Evolutionary conservation across 1,284 basidiomycete species (phyloP).

Genomic region (Naganishia sp.): DNA sequence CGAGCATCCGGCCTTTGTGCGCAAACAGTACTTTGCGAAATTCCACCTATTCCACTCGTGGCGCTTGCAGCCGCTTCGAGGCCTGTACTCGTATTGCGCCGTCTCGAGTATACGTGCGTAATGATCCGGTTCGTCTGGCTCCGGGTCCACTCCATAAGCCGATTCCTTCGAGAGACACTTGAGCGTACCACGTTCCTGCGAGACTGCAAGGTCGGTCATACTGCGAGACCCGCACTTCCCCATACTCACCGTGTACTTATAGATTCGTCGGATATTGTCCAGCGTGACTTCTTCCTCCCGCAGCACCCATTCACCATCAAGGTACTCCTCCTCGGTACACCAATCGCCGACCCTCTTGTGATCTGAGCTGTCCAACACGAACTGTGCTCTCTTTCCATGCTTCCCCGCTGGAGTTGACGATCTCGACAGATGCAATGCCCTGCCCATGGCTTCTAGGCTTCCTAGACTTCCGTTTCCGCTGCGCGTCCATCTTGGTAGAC

Average conservation of each 20-base stretch:
- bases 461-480: not conserved
- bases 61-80: constrained; percentile 12
- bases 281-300: constrained; percentile 1
- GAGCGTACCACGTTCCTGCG: constrained; percentile 3
- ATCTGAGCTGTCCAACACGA: no score
- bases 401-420: no score
- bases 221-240: not conserved
- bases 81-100: constrained; percentile 22
- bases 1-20: constrained; percentile 24
- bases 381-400: no score
- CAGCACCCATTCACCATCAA: constrained; percentile 14
- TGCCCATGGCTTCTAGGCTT: no score
- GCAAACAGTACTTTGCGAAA: constrained; percentile 23
- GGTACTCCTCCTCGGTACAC: constrained; percentile 21
- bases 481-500: not conserved
- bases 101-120: constrained; percentile 17
- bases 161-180: constrained; percentile 3
- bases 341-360: not conserved
- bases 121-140: constrained; percentile 4
- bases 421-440: no score
- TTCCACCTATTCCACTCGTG: constrained; percentile 14
- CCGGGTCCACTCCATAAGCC: not conserved
- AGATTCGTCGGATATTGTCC: constrained; percentile 1
- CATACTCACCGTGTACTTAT: constrained; percentile 6
- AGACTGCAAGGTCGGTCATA: not conserved